Evolutionary conservation across 768 basidiomycete genomes (phyloP), one percentile per base, ranked within the genome.

Genomic region (Dictyophora rubrovolvata): DNA sequence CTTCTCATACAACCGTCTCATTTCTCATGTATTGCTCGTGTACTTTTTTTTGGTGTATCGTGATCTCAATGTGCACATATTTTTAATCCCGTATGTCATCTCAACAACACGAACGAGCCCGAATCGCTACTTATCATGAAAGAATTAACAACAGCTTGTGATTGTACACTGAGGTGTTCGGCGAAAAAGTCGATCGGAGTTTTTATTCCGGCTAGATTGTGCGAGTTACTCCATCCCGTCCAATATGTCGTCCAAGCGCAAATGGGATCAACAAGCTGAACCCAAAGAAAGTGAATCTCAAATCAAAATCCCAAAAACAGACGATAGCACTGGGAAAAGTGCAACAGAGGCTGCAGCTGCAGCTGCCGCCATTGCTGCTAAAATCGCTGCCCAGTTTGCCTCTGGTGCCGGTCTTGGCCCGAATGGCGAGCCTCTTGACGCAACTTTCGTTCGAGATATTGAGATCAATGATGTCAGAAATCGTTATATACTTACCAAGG

Each of bases 401-500:
- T 64, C 69, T 61, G 75, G 66, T 4, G 65, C 66, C 55, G 36
- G 57, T 28, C 60, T 53, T 5, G 76, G 65, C 69, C 76, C 72
- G 61, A 64, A 75, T 64, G 67, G 75, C 60, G 89, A 90, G 67
- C 75, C 77, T 1, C 82, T 87, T 53, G 88, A 90, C 64, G 89
- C 78, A 48, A 89, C 89, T 50, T 97, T 85, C 65, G 86, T 83
- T 12, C 81, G 89, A 63, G 91, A 96, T 67, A 94, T 97, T 58
- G 95, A 97, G 70, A 96, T 98, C 70, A 97, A 98, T 69, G 94
- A 98, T 71, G 77, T 93, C 53, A 77, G 94, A 69, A 98, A 98
- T 72, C 79, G 95, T 64, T 98, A 97, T 71, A 75, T 98, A 69
- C 74, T 98, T 66, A 97, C 94, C 51, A 95, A 91, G 70, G 91